phyloP scores from a whole-genome alignment of 2,329 filamentous ascomycete species.

The Teratosphaeria gauchensis region DNA sequence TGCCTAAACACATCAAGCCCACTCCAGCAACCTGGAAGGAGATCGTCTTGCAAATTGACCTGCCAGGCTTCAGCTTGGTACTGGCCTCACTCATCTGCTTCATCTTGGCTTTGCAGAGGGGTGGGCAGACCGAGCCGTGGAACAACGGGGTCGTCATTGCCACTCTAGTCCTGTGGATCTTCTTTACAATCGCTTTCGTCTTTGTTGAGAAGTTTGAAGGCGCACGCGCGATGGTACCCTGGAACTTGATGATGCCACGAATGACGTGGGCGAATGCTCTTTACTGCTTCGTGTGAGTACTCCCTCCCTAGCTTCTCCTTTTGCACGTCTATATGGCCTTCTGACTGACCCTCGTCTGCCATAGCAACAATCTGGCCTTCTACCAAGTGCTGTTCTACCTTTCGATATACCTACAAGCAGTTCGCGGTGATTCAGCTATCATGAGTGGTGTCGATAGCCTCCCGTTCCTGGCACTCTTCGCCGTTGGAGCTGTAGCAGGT shows the following conservation, averaged over 20 bases:
- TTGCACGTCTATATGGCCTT: too few species aligned
- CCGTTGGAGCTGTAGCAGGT: not conserved
- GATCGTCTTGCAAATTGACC: not conserved
- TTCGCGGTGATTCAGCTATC: not conserved
- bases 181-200: not conserved
- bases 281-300: not conserved
- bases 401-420: slow-evolving; percentile 1
- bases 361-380: not conserved
- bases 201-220: not conserved
- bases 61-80: not conserved
- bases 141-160: slow-evolving; percentile 14
- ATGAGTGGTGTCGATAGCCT: slow-evolving; percentile 5
- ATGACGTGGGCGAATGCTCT: not conserved
- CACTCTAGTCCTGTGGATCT: not conserved
- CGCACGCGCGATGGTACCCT: not conserved
- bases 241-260: not conserved
- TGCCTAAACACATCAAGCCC: slow-evolving; percentile 32
- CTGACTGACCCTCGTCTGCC: not conserved
- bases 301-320: too few species aligned
- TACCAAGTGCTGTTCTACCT: slow-evolving; percentile 6
- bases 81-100: slow-evolving; percentile 26
- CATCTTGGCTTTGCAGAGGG: slow-evolving; percentile 38
- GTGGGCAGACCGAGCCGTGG: slow-evolving; percentile 33
- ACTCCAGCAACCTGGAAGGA: slow-evolving; percentile 22
- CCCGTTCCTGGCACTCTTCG: slow-evolving; percentile 1